phyloP scores from a whole-genome alignment of 345 rosid genomes.

The Streptanthus diversifolius region DNA sequence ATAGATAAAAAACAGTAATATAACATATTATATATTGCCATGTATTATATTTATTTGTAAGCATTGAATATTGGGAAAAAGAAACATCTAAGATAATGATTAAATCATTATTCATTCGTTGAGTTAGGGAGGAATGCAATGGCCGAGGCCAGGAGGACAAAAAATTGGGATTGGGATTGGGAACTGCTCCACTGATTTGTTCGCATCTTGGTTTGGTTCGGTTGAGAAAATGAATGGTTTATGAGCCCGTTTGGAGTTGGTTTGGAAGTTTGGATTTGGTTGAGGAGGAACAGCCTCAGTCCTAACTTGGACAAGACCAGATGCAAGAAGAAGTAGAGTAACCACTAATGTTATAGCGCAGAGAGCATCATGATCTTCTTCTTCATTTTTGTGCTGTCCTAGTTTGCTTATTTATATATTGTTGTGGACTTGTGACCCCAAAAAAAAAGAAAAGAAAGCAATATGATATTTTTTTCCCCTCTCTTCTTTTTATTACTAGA shows the following conservation, averaged over 20 bases:
- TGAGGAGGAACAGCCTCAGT: background rate
- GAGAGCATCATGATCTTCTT: background rate
- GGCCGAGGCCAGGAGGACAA: background rate
- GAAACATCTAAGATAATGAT: too few relatives aligned
- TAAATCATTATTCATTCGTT: background rate
- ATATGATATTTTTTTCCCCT: too few relatives aligned
- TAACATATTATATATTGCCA: background rate
- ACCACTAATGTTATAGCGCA: background rate
- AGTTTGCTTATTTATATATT: slow-evolving; percentile 7
- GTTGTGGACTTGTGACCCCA: background rate
- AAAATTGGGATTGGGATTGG: background rate
- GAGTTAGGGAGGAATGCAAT: background rate
- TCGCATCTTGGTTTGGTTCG: background rate
- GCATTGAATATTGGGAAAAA: background rate
- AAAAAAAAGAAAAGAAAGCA: too few relatives aligned
- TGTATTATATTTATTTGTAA: background rate
- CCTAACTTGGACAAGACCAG: background rate
- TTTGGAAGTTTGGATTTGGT: background rate
- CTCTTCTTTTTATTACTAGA: background rate
- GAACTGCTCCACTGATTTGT: background rate
- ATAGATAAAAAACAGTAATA: background rate
- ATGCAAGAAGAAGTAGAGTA: background rate
- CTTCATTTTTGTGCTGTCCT: background rate
- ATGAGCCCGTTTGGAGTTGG: too few relatives aligned
- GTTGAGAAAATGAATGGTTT: background rate